A percentile compares a stretch with the other conserved stretches of the same genome.
These are phyloP conservation scores for Aspergillus nidulans DNA, from an alignment of 495 filamentous ascomycete genomes.

Conservation along the genomic window DNA sequence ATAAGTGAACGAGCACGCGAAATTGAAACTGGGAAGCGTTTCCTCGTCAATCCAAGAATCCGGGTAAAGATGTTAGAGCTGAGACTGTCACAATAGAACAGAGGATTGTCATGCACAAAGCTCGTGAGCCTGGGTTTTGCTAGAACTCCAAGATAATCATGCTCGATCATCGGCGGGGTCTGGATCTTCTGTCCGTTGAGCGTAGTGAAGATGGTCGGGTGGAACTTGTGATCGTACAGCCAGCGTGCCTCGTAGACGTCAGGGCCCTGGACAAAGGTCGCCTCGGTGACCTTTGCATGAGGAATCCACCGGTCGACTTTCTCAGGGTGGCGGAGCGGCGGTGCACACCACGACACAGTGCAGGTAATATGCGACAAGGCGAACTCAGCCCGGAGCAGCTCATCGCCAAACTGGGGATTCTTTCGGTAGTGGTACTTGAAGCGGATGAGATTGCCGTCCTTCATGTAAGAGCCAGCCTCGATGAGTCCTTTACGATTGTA, in stretches of 20 bases:
- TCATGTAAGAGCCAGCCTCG: slow-evolving; percentile 51
- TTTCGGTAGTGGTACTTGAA: slow-evolving; percentile 59
- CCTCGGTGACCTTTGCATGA: slow-evolving; percentile 54
- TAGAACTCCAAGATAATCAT: slow-evolving; percentile 52
- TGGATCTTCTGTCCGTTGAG: slow-evolving; percentile 51
- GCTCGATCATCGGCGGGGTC: slow-evolving; percentile 56
- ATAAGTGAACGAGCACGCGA: slow-evolving; percentile 56
- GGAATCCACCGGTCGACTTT: slow-evolving; percentile 57
- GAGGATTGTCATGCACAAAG: slow-evolving; percentile 55
- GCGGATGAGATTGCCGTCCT: slow-evolving; percentile 49
- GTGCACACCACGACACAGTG: slow-evolving; percentile 56
- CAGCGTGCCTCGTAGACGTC: slow-evolving; percentile 53
- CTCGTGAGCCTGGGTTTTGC: slow-evolving; percentile 51
- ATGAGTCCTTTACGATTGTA: slow-evolving; percentile 55
- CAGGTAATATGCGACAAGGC: slow-evolving; percentile 51
- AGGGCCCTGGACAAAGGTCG: slow-evolving; percentile 50
- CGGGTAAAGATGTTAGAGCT: slow-evolving; percentile 44
- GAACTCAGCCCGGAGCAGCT: slow-evolving; percentile 55
- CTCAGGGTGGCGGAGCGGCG: slow-evolving; percentile 47
- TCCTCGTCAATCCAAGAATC: slow-evolving; percentile 44
- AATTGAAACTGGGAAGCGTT: slow-evolving; percentile 51
- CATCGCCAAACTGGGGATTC: slow-evolving; percentile 50
- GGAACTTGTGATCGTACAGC: slow-evolving; percentile 60
- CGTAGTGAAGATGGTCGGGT: slow-evolving; percentile 54
- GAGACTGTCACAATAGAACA: slow-evolving; percentile 47